These are phyloP conservation scores for Sarocladium kiliense DNA, from an alignment of 2,329 filamentous ascomycete species.

Conservation along the genomic window DNA sequence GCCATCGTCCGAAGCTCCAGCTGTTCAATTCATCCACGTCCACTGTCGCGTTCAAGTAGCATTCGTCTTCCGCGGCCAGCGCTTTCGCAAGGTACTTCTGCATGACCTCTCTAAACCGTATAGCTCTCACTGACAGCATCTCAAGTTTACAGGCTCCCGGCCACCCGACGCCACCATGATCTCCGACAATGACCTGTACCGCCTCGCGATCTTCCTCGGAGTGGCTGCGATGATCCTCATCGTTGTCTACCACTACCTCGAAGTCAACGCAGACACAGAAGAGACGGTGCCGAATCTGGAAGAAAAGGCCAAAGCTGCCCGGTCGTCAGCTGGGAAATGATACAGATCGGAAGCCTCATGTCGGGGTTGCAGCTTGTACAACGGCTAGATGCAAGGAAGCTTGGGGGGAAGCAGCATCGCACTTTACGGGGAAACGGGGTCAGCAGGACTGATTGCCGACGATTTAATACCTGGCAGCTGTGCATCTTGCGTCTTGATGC, in stretches of 20 bases:
- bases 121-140: not conserved
- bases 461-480: too few species aligned
- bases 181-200: slow-evolving; percentile 86
- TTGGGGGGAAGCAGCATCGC: too few species aligned
- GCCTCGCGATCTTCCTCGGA: slow-evolving; percentile 88
- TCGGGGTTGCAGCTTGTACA: not conserved
- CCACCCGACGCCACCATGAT: slow-evolving; percentile 64
- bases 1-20: slow-evolving; percentile 1
- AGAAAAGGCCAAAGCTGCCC: slow-evolving; percentile 2
- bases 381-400: too few species aligned
- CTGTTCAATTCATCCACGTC: slow-evolving; percentile 9
- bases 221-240: slow-evolving; percentile 86
- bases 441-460: too few species aligned
- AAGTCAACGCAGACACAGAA: slow-evolving; percentile 64
- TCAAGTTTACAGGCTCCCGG: not conserved
- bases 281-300: slow-evolving; percentile 10
- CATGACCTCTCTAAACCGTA: not conserved
- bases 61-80: not conserved
- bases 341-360: not conserved
- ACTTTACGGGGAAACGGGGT: too few species aligned
- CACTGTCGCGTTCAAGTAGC: not conserved
- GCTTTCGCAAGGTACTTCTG: not conserved
- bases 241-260: slow-evolving; percentile 91
- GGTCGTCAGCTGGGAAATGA: slow-evolving; percentile 14
- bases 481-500: too few species aligned